These are phyloP conservation scores for Naegleria gruberi DNA, from an alignment of 208 protist genomes.

Conservation along the genomic window DNA sequence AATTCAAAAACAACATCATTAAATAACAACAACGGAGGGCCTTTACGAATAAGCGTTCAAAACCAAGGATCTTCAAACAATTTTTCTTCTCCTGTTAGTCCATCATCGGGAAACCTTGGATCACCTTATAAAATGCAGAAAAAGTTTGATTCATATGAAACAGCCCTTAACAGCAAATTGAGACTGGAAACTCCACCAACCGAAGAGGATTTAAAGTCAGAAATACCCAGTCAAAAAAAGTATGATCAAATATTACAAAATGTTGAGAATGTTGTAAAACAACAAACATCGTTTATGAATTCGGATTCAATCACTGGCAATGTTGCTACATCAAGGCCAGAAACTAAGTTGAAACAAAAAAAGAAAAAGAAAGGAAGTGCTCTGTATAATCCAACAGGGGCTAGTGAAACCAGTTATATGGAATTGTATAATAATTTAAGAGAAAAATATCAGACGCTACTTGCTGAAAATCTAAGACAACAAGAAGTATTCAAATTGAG, in stretches of 20 bases:
- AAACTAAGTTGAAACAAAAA: background rate
- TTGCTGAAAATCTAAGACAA: background rate
- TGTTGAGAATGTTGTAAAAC: background rate
- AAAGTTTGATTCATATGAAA: background rate
- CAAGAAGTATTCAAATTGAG: conserved; percentile 4
- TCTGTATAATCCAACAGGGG: background rate
- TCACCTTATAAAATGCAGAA: background rate
- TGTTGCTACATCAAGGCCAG: background rate
- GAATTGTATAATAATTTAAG: conserved; percentile 18
- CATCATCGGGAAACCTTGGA: background rate
- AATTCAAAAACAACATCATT: no score
- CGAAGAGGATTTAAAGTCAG: background rate
- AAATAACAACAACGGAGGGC: no score
- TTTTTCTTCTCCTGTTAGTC: background rate
- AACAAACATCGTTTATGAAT: background rate
- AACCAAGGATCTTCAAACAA: no score
- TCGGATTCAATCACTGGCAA: background rate
- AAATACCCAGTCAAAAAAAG: background rate
- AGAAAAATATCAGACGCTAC: background rate
- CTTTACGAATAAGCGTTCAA: no score
- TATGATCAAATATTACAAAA: background rate
- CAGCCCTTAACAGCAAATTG: background rate
- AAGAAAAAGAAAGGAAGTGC: background rate
- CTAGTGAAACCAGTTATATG: background rate
- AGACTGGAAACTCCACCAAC: background rate